Evolutionary conservation across 139 green algal species (phyloP), one percentile per base, ranked within the genome.

Genomic region (Zygnema cylindricum): DNA sequence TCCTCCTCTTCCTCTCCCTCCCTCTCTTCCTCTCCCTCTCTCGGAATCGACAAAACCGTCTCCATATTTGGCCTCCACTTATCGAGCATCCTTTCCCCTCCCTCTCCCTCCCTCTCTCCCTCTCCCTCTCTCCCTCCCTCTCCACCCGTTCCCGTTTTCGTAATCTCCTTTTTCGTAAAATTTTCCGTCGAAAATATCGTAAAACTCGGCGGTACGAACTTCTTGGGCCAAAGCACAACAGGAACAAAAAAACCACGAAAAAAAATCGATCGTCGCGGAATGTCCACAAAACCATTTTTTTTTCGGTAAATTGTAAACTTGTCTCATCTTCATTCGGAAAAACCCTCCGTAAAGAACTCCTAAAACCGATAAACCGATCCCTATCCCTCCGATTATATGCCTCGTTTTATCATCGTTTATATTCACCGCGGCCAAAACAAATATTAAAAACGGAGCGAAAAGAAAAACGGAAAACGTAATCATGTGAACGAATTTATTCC

Each of bases 401-500:
- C 41, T 35, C 33, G 73, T 43, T 0, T 39, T 1, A 1, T 42
- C 35, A 38, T 55, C 21, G 0, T 86, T n/a, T 7, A 89, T 49
- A 38, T 86, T 75, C 21, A 21, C 41, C 0, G 85, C 73, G 0
- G 73, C 36, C 43, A 89, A 77, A 22, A 77, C 33, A 55, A 89
- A 89, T 40, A 89, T 85, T 0, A 85, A n/a, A 54, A 89, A 42
- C 3, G 85, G 85, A 2, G 55, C 85, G 2, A 76, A 1, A 21
- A 84, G 39, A 41, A 89, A 76, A 55, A 89, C 32, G 3, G 43
- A 16, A 69, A 89, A 89, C 42, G 73, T 85, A 16, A 85, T 36
- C 39, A 54, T 77, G 85, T 89, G 85, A 2, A 89, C 73, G 73
- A 89, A 25, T 40, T 54, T 42, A 40, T 89, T 86, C 35, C 85